These are phyloP conservation scores for Trypanosoma theileri DNA, from an alignment of 208 protist species.

Conservation along the genomic window DNA sequence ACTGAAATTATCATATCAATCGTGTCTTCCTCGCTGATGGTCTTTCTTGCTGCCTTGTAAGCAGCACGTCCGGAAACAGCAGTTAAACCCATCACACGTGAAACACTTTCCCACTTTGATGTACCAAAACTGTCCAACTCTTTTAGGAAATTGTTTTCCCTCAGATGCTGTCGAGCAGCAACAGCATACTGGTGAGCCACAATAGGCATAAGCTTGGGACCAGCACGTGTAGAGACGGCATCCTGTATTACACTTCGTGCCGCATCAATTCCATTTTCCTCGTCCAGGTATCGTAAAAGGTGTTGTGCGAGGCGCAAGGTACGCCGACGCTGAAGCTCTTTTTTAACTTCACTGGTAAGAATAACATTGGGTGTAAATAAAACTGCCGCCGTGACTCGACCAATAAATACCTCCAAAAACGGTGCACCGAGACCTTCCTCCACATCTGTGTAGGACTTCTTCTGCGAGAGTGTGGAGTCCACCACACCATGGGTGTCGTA, in stretches of 20 bases:
- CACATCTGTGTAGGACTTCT: conserved; percentile 21
- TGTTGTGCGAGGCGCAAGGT: conserved; percentile 50
- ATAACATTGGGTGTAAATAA: conserved; percentile 31
- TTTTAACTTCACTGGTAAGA: conserved; percentile 28
- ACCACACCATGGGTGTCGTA: conserved; percentile 59
- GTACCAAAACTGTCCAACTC: conserved; percentile 56
- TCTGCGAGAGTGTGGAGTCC: conserved; percentile 1
- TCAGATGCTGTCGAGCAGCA: conserved; percentile 44
- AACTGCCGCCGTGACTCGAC: conserved; percentile 18
- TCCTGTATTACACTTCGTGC: conserved; percentile 33
- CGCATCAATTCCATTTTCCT: conserved; percentile 18
- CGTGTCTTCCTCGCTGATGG: conserved; percentile 39
- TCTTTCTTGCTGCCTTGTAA: conserved; percentile 17
- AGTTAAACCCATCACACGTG: conserved; percentile 3
- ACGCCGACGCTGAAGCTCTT: conserved; percentile 38
- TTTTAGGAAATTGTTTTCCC: conserved; percentile 26
- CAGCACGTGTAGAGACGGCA: conserved; percentile 47
- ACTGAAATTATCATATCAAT: conserved; percentile 35
- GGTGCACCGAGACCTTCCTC: conserved; percentile 42
- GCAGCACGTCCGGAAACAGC: conserved; percentile 5
- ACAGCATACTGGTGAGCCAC: conserved; percentile 55
- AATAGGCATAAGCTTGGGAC: conserved; percentile 39
- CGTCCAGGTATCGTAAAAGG: conserved; percentile 41
- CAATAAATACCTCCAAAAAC: conserved; percentile 54
- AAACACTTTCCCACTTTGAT: conserved; percentile 30